Conservation (phyloP, 179 eudicot species). For the Beta lomatogona region DNA sequence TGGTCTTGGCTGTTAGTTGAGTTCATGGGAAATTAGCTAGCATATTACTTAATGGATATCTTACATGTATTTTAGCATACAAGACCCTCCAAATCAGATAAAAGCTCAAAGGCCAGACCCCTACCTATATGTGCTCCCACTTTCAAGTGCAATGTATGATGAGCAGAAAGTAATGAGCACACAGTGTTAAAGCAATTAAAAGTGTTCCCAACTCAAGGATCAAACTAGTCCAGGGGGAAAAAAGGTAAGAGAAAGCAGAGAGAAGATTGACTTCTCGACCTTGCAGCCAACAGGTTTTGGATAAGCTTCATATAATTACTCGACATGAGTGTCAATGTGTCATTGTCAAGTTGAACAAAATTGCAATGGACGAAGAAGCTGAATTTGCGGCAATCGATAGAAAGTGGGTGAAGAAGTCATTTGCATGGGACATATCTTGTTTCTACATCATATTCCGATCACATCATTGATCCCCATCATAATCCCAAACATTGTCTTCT, state of each 20-base stretch:
- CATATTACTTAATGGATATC: not conserved
- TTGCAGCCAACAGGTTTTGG: not conserved
- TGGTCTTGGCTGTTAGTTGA: not conserved
- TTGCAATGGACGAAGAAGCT: not conserved
- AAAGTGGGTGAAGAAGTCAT: not conserved
- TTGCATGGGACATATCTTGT: not conserved
- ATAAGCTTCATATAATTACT: not conserved
- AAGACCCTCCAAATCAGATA: not conserved
- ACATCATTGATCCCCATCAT: not conserved
- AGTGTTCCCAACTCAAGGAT: not conserved
- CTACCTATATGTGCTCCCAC: not conserved
- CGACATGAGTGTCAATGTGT: not conserved
- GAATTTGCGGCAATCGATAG: not conserved
- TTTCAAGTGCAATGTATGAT: not conserved
- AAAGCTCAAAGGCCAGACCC: not conserved
- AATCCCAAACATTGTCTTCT: not conserved
- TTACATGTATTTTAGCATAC: not conserved
- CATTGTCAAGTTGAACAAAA: too few relatives aligned
- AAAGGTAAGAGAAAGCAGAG: not conserved
- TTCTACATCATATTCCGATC: not conserved
- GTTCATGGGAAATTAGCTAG: not conserved
- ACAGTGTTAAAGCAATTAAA: not conserved
- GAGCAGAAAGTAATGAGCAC: not conserved
- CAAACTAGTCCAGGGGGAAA: not conserved
- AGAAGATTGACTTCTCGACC: constrained; percentile 1